Evolutionary conservation across 805 yeast genomes (phyloP), one percentile per base, ranked within the genome.

Genomic region (Candida parachauliodes): DNA sequence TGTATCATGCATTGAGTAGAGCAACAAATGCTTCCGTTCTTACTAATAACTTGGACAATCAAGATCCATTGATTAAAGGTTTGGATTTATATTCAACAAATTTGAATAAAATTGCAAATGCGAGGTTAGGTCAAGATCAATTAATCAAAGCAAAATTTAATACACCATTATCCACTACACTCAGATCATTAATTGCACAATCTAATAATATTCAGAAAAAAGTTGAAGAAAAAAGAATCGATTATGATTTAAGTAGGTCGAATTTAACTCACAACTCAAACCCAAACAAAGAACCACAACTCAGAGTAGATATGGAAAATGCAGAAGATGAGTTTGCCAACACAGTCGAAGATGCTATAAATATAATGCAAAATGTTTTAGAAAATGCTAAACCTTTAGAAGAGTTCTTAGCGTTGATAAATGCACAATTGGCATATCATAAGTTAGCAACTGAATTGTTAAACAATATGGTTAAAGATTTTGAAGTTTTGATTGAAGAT

Each of bases 281-380:
- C 43, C 68, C 73, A 4, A 49, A 62, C 24, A 79, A 79, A 60
- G 83, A 82, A 54, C 87, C 89, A 12, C 79, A 79, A 34, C 74
- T 83, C 43, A 72, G 89, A 51, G 83, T 81, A 34, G 76, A 79
- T 46, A 81, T 87, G 74, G 95, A 87, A 61, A 76, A 81, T 44
- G 79, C 87, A 36, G 96, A 87, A 65, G 96, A 87, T 53, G 89
- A 83, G 53, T 87, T 87, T 59, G 95, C 93, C 32, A 86, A 84
- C 49, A 83, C 89, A 17, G 88, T 88, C 24, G 95, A 87, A 64
- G 93, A 83, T 53, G 93, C 95, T 27, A 87, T 86, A 38, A 68
- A 79, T 27, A 77, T 83, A 42, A 82, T 87, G 89, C 86, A 81
- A 65, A 80, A 81, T 55, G 89, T 83, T 20, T 75, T 87, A 47